Percentiles rank a stretch among this genome's conserved stretches.
Conservation (phyloP, 2,329 filamentous ascomycete species). For the Cyphellophora europaea region DNA sequence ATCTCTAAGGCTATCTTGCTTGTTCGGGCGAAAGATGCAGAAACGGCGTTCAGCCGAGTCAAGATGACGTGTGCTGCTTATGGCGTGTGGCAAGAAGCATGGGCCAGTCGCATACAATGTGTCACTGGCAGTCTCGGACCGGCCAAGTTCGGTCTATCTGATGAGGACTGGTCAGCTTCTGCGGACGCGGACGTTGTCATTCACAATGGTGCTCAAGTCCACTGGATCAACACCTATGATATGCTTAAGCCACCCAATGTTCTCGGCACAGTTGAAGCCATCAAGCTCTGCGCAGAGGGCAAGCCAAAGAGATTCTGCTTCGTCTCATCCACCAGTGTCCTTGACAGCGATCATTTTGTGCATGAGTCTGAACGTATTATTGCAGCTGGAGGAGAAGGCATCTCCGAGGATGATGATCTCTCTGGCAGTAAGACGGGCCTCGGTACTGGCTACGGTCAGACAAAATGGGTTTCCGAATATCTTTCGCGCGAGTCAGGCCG, state of each 20-base stretch:
- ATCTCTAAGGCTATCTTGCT: conserved; percentile 59
- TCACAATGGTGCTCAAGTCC: conserved; percentile 70
- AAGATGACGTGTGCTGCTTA: conserved; percentile 63
- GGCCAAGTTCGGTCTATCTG: conserved; percentile 62
- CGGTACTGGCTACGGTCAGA: conserved; percentile 81
- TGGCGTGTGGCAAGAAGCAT: conserved; percentile 65
- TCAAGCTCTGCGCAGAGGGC: conserved; percentile 66
- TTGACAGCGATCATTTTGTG: conserved; percentile 77
- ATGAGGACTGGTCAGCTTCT: conserved; percentile 56
- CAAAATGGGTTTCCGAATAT: conserved; percentile 71
- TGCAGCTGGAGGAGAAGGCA: conserved; percentile 51
- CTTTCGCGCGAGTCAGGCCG: conserved; percentile 69
- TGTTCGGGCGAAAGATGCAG: conserved; percentile 58
- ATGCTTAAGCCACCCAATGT: conserved; percentile 68
- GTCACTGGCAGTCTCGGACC: conserved; percentile 67
- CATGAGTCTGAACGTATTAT: conserved; percentile 57
- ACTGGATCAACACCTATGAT: conserved; percentile 75
- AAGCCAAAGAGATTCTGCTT: conserved; percentile 75
- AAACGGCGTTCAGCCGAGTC: conserved; percentile 56
- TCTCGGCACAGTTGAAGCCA: conserved; percentile 64
- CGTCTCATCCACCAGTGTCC: conserved; percentile 69
- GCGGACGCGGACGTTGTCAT: conserved; percentile 60
- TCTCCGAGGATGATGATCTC: conserved; percentile 70
- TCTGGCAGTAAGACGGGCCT: conserved; percentile 67
- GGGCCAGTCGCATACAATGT: conserved; percentile 54